Evolutionary conservation across 208 protist genomes (phyloP).

Genomic region (Acanthamoeba sp.): DNA sequence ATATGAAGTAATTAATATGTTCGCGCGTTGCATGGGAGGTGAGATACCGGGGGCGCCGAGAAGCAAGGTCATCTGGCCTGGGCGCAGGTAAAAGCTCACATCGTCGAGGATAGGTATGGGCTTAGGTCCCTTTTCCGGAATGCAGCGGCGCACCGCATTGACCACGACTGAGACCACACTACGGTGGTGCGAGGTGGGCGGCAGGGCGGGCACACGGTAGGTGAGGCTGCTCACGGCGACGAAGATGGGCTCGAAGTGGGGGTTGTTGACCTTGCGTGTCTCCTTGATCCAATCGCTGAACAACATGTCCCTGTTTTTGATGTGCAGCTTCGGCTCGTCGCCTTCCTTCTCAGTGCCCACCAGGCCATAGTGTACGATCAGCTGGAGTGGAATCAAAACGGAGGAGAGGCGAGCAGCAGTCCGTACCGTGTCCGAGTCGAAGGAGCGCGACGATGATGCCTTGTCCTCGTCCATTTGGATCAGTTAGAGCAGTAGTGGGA

Average conservation of each 20-base stretch:
- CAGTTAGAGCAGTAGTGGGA: too few species aligned
- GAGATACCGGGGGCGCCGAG: constrained; percentile 59
- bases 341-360: too few species aligned
- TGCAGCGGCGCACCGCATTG: neutral
- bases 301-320: neutral
- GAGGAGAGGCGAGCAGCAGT: too few species aligned
- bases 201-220: neutral
- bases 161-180: neutral
- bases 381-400: too few species aligned
- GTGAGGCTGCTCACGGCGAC: neutral
- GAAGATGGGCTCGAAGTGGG: constrained; percentile 54
- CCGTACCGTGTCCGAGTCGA: too few species aligned
- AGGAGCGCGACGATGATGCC: too few species aligned
- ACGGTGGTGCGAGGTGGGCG: constrained; percentile 7
- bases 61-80: constrained; percentile 69
- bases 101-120: constrained; percentile 6
- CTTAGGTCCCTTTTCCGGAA: neutral
- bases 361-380: too few species aligned
- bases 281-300: constrained; percentile 48
- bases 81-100: constrained; percentile 59
- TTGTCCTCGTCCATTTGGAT: too few species aligned
- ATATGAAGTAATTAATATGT: too few species aligned
- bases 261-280: neutral
- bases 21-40: too few species aligned
- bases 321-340: neutral